Base-by-base conservation (phyloP, 139 green algal species). In the Cymbomonas tetramitiformis region DNA sequence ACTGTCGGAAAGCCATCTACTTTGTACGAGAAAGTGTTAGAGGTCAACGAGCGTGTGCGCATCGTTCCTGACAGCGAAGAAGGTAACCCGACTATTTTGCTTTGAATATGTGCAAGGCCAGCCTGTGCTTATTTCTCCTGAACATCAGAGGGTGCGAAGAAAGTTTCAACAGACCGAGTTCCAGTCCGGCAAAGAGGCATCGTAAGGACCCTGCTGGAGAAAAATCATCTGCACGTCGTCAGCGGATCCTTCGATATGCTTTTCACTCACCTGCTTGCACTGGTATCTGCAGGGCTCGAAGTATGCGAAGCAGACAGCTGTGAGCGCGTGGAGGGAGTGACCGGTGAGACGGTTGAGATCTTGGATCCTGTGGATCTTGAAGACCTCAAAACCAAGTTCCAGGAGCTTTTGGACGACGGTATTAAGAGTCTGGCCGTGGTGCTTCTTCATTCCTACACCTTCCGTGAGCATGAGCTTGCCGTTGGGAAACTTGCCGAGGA, bases 371-470 rank as follows among this genome's bases (percentile, higher is more conserved):
- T 83, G 1, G 73, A 96, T 61, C 28, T 85, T 40, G 53, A 62
- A 0, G 34, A 47, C 0, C 55, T 94, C 19, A 33, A 67, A 24
- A 0, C 29, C 19, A 54, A 76, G 2, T 68, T 74, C 21, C 57
- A 88, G 65, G 59, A 28, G 1, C 34, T 60, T 12, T 36, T 60
- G 52, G 52, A 72, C 10, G 38, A 32, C 10, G 90, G 90, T 55
- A 93, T 97, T 39, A 60, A 34, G 30, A 84, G 65, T 54, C 30
- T 96, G 19, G 86, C 89, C 0, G 80, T 97, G 12, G 85, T 94
- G 15, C 70, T 96, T 4, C 92, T 97, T 69, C 89, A 97, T 54
- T 75, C 84, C 0, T 85, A 84, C 57, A 77, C 90, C 30, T 96
- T 83, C 73, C 84, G 82, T 1, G 75, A 83, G 0, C 87, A 96